Evolutionary conservation across 441 rosid genomes (phyloP), one percentile per base, ranked within the genome.

Genomic region (Populus trichocarpa): DNA sequence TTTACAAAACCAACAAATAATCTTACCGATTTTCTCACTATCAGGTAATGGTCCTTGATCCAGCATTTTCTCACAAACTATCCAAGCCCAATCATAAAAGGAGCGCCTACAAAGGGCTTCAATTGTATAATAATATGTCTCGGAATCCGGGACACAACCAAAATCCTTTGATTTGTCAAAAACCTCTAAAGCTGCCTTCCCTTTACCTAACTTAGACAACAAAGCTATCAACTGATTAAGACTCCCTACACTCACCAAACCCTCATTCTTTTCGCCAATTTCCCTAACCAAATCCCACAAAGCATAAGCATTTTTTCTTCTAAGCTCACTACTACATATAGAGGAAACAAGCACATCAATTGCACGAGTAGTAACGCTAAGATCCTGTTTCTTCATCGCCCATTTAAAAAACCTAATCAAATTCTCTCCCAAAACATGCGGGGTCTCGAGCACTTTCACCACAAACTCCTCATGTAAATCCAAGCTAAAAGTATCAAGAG

Each of bases 211-310:
- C 83, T 83, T 88, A 0, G 92, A 91, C 59, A 93, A 86, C 50
- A 85, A 68, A 32, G 90, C 89, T 53, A 95, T 88, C 87, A 92
- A 69, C 28, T 77, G 85, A 77, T 93, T 92, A 74, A 95, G 81
- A 76, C 79, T 85, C 80, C 78, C 89, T 32, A 74, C 75, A 82
- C 82, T 88, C 83, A 95, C 74, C 67, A 81, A 77, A 64, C 26
- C 65, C 30, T 77, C 77, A 26, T 83, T 81, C 77, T 84, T 77
- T 79, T 78, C 84, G 32, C 89, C 89, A 75, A 88, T 84, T 81
- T 89, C 94, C 84, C 78, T 80, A 77, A 93, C 72, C 80, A 91
- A 79, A 85, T 92, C 97, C 98, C 98, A 91, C 86, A 95, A 76
- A 32, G 76, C 81, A 79, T 88, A 90, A 2, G 85, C 93, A 76